Evolutionary conservation across 306 rosid species (phyloP).

Genomic region (Cucurbita ficifolia): DNA sequence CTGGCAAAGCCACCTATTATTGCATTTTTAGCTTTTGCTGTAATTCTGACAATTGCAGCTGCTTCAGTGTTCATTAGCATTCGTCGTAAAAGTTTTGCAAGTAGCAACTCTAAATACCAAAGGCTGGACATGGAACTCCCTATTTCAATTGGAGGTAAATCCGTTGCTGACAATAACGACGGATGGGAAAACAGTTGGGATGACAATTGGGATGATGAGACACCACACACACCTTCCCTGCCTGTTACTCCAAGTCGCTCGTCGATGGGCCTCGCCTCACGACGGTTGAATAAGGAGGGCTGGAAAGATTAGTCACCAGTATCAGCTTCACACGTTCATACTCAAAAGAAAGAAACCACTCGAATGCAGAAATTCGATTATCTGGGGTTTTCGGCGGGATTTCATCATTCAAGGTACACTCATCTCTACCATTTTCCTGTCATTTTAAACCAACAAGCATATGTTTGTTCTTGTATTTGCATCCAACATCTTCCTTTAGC

Average conservation of each 20-base stretch:
- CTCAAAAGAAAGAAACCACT: neutral
- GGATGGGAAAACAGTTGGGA: slow-evolving; percentile 45
- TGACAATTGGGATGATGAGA: slow-evolving; percentile 35
- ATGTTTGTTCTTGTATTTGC: neutral
- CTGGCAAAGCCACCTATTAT: slow-evolving; percentile 8
- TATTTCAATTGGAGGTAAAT: slow-evolving; percentile 14
- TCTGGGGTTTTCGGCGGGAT: neutral
- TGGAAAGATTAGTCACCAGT: slow-evolving; percentile 24
- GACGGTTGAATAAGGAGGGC: slow-evolving; percentile 32
- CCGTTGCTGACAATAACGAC: slow-evolving; percentile 12
- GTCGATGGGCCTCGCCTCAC: slow-evolving; percentile 26
- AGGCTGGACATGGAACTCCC: slow-evolving; percentile 29
- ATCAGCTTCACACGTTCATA: neutral
- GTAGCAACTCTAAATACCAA: slow-evolving; percentile 16
- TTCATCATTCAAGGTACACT: neutral
- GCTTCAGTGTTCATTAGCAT: slow-evolving; percentile 19
- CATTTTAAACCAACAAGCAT: neutral
- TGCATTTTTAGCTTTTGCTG: slow-evolving; percentile 12
- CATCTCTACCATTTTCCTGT: neutral
- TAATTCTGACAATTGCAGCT: slow-evolving; percentile 13
- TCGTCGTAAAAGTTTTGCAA: slow-evolving; percentile 6
- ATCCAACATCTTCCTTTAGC: neutral
- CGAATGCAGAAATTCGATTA: neutral
- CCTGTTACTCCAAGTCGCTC: slow-evolving; percentile 30
- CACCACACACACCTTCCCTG: slow-evolving; percentile 25